These are phyloP conservation scores for Penicillium sp. DNA, from an alignment of 2,329 filamentous ascomycete genomes.

Conservation along the genomic window DNA sequence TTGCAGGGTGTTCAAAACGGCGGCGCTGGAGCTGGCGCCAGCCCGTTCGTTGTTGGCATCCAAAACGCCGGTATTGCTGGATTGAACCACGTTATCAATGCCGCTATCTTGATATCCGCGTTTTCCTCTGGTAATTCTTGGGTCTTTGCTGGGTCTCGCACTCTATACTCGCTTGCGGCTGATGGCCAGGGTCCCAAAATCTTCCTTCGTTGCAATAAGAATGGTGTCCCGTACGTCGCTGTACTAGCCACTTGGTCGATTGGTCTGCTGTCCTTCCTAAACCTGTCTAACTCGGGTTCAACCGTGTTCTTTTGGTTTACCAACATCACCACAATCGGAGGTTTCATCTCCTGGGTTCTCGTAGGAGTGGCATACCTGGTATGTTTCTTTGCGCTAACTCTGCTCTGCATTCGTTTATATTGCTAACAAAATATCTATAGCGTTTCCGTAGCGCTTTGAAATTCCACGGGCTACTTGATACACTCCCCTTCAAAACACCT, in stretches of 20 bases:
- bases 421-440: slow-evolving; percentile 32
- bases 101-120: slow-evolving; percentile 68
- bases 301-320: slow-evolving; percentile 45
- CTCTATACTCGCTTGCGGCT: slow-evolving; percentile 51
- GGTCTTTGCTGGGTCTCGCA: slow-evolving; percentile 54
- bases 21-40: slow-evolving; percentile 35
- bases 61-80: slow-evolving; percentile 64
- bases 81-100: slow-evolving; percentile 71
- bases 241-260: slow-evolving; percentile 45
- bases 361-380: slow-evolving; percentile 48
- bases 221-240: slow-evolving; percentile 55
- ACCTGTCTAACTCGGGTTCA: slow-evolving; percentile 35
- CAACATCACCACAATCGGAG: slow-evolving; percentile 42
- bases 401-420: slow-evolving; percentile 32
- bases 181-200: slow-evolving; percentile 40
- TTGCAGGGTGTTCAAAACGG: slow-evolving; percentile 43
- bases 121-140: slow-evolving; percentile 68
- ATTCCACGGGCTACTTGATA: slow-evolving; percentile 45
- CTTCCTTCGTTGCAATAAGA: slow-evolving; percentile 42
- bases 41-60: slow-evolving; percentile 69
- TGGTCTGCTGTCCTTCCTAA: slow-evolving; percentile 36
- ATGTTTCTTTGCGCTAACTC: slow-evolving; percentile 35
- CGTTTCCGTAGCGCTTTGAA: slow-evolving; percentile 56
- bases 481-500: slow-evolving; percentile 52
- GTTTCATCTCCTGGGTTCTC: slow-evolving; percentile 43